Percentiles rank a stretch among this genome's conserved stretches.
phyloP scores from a whole-genome alignment of 306 rosid genomes.

The Glycine latifolia region DNA sequence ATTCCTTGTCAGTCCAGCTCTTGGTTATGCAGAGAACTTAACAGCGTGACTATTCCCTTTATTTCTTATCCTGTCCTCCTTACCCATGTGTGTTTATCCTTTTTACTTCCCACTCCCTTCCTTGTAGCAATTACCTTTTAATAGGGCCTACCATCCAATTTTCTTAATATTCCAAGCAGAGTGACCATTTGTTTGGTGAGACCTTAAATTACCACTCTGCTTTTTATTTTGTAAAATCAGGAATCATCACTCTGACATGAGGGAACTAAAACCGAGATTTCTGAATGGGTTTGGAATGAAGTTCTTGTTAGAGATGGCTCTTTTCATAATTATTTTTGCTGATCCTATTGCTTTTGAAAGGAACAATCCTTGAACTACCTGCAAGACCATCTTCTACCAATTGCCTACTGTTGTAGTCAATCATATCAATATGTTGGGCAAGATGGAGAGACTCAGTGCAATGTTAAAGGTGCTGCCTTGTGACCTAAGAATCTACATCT shows the following conservation, averaged over 20 bases:
- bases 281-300: constrained; percentile 15
- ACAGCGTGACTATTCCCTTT: background rate
- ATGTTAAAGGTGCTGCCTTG: background rate
- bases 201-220: constrained; percentile 26
- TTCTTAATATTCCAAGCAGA: constrained; percentile 4
- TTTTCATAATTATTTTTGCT: background rate
- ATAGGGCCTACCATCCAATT: background rate
- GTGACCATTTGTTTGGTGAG: constrained; percentile 30
- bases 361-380: background rate
- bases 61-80: background rate
- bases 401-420: background rate
- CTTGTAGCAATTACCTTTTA: background rate
- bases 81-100: background rate
- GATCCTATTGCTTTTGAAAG: constrained; percentile 20
- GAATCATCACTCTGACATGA: constrained; percentile 11
- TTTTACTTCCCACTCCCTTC: background rate
- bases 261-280: constrained; percentile 16
- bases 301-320: background rate
- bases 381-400: constrained; percentile 1
- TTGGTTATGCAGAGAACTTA: background rate
- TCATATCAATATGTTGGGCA: constrained; percentile 1
- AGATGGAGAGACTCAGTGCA: background rate
- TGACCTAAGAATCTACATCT: too few species aligned
- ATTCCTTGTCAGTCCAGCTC: background rate
- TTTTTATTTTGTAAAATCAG: constrained; percentile 29